Percentiles rank a stretch among this genome's conserved stretches.
phyloP scores from a whole-genome alignment of 2,329 filamentous ascomycete species.

The Taxawa tesnikishii region DNA sequence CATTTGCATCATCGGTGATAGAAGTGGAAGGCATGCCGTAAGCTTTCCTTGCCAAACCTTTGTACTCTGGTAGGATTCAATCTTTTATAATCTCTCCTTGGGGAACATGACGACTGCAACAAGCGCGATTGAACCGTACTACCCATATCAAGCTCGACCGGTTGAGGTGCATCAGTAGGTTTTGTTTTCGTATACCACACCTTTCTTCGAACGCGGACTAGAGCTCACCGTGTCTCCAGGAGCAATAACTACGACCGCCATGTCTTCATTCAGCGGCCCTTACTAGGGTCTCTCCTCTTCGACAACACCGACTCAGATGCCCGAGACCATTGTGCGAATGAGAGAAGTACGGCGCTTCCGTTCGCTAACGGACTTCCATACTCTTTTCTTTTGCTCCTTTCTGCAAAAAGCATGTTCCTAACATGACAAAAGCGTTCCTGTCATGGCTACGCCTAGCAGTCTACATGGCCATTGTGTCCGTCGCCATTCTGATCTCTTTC shows the following conservation, averaged over 20 bases:
- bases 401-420: neutral
- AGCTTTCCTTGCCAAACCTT: no score
- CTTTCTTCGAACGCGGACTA: no score
- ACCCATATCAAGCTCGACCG: no score
- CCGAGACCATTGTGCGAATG: constrained; percentile 67
- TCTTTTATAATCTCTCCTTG: no score
- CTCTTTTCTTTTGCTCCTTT: neutral
- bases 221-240: constrained; percentile 14
- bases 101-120: no score
- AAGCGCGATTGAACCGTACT: no score
- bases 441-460: constrained; percentile 82
- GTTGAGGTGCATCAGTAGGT: no score
- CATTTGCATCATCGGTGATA: no score
- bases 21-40: no score
- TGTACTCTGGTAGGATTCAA: no score
- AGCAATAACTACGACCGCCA: constrained; percentile 27
- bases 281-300: constrained; percentile 57
- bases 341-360: constrained; percentile 41
- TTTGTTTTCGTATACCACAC: no score
- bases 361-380: neutral
- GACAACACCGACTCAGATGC: constrained; percentile 64
- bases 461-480: constrained; percentile 80
- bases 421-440: constrained; percentile 49
- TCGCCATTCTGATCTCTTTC: constrained; percentile 88
- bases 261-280: constrained; percentile 49